Percentiles rank a stretch among this genome's conserved stretches.
phyloP scores from a whole-genome alignment of 208 protist species.

The Acanthamoeba pearcei region DNA sequence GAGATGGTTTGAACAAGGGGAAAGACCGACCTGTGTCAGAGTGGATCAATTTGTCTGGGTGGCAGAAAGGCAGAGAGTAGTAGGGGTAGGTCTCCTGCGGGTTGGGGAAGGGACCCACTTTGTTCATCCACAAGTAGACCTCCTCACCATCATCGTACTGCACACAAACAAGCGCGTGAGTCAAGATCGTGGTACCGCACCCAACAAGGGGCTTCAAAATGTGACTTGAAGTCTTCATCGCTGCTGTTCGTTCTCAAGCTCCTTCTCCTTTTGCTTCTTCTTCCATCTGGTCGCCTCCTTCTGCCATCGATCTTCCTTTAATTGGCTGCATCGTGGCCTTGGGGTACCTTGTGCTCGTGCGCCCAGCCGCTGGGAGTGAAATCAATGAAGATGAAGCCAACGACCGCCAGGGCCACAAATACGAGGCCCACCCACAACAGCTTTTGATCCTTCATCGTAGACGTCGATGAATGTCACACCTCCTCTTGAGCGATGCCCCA shows the following conservation, averaged over 20 bases:
- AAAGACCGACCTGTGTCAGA: slow-evolving; percentile 81
- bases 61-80: slow-evolving; percentile 92
- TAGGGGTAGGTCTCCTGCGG: slow-evolving; percentile 96
- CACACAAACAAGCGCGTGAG: neutral
- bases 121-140: slow-evolving; percentile 94
- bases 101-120: slow-evolving; percentile 95
- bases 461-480: no score
- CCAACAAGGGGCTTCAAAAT: no score
- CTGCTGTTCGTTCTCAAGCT: neutral
- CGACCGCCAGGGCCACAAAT: slow-evolving; percentile 8
- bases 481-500: no score
- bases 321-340: no score
- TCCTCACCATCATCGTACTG: slow-evolving; percentile 87
- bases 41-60: slow-evolving; percentile 77
- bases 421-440: slow-evolving; percentile 58
- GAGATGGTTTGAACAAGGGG: slow-evolving; percentile 82
- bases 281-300: neutral
- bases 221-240: neutral
- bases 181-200: neutral
- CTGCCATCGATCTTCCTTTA: no score
- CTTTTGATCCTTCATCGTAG: slow-evolving; percentile 71
- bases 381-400: slow-evolving; percentile 51
- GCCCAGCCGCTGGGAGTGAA: slow-evolving; percentile 51
- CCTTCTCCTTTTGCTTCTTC: neutral
- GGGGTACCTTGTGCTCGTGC: slow-evolving; percentile 52